phyloP scores from a whole-genome alignment of 345 rosid species.

The Pistacia atlantica region DNA sequence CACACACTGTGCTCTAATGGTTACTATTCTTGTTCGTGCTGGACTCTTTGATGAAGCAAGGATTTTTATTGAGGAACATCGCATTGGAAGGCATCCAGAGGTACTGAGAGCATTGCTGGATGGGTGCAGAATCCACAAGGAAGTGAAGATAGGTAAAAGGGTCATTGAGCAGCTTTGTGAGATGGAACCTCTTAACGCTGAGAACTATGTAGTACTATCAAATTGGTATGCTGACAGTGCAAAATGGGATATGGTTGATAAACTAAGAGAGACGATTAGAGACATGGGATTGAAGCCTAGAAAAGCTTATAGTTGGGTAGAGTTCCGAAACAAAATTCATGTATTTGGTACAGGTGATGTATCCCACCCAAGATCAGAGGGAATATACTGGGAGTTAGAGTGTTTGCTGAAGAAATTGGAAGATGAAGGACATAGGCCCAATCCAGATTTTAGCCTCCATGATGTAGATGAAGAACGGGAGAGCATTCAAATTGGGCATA shows the following conservation, averaged over 20 bases:
- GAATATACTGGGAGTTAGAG: constrained; percentile 43
- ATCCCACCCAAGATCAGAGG: constrained; percentile 54
- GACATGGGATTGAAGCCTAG: constrained; percentile 53
- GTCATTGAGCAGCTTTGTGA: constrained; percentile 45
- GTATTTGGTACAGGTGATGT: constrained; percentile 56
- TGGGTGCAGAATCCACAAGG: constrained; percentile 51
- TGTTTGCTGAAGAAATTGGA: constrained; percentile 37
- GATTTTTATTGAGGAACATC: constrained; percentile 38
- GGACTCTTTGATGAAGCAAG: constrained; percentile 47
- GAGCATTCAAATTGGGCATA: constrained; percentile 41
- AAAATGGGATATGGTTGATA: constrained; percentile 41
- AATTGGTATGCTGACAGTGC: constrained; percentile 41
- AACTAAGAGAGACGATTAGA: constrained; percentile 31
- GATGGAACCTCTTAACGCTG: constrained; percentile 53
- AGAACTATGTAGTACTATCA: constrained; percentile 45
- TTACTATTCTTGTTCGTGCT: constrained; percentile 43
- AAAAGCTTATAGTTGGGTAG: constrained; percentile 58
- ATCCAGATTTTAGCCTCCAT: constrained; percentile 34
- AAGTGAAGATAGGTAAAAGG: constrained; percentile 35
- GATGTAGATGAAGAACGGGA: constrained; percentile 56
- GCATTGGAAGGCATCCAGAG: constrained; percentile 35
- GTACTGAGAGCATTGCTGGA: constrained; percentile 46
- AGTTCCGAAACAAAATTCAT: constrained; percentile 52
- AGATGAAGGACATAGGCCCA: constrained; percentile 11
- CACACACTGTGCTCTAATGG: constrained; percentile 44